Evolutionary conservation across 2,329 filamentous ascomycete species (phyloP), one percentile per base, ranked within the genome.

Genomic region (Sarocladium oryzae): DNA sequence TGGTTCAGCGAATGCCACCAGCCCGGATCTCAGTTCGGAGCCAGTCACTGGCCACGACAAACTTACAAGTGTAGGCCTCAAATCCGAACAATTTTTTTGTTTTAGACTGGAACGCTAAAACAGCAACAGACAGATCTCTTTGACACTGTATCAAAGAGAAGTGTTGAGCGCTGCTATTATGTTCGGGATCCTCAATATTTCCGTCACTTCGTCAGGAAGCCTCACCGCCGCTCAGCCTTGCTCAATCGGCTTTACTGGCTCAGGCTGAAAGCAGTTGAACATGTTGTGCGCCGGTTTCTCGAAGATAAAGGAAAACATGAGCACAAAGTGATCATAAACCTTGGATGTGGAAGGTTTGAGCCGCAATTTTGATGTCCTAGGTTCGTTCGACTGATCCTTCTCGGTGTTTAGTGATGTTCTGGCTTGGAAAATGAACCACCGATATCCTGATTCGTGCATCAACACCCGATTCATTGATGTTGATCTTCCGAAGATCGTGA

Each of bases 211-310:
- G 89, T 95, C 30, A 84, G 81, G 58, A 95, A 91, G 65, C 86
- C 87, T 58, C 84, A 89, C 66, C 77, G 89, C 54, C 78, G 91
- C 45, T 84, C 89, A n/a, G 90, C 92, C 1, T 74, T 96, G 49
- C 93, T 96, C 62, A 96, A 96, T 66, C 80, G 91, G 41, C 89
- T 89, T 46, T 96, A 95, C 62, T 89, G 89, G 81, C 71, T 96
- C 33, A 82, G 90, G 26, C 86, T 96, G 73, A 85, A 86, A 63
- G 85, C 88, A 15, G 84, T 96, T 53, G 88, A 95, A 62, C 76
- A 84, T 55, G 76, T 84, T 4, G 83, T 95, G 16, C 77, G 78
- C 18, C 73, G 78, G n/a, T 96, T 96, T 58, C 73, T 96, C n/a
- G 68, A 76, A 53, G 71, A 61, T 40, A 63, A 64, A 13, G 67